phyloP scores from a whole-genome alignment of 257 asterid genomes.

The Euphrasia confusa region DNA sequence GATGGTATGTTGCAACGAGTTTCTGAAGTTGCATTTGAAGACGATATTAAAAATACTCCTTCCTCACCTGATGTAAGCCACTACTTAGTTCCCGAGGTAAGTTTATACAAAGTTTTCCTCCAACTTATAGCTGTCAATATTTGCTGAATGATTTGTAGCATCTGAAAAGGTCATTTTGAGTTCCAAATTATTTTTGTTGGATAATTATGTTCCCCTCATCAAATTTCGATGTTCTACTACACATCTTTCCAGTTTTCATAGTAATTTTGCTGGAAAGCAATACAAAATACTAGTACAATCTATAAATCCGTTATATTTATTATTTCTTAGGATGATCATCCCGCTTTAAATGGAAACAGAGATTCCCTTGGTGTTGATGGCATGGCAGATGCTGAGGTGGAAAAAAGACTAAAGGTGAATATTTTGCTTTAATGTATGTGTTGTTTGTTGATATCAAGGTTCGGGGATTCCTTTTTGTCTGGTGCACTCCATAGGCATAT shows the following conservation, averaged over 20 bases:
- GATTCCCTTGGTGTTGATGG: conserved; percentile 76
- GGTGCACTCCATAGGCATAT: conserved; percentile 1
- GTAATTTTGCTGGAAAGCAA: conserved; percentile 9
- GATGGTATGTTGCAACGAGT: conserved; percentile 73
- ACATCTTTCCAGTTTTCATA: conserved; percentile 17
- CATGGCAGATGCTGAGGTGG: conserved; percentile 82
- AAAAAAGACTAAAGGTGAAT: conserved; percentile 85
- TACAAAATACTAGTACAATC: background rate
- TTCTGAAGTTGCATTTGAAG: conserved; percentile 80
- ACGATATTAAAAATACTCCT: conserved; percentile 49
- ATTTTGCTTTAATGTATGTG: conserved; percentile 23
- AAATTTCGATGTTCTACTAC: conserved; percentile 6
- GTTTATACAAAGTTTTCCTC: conserved; percentile 23
- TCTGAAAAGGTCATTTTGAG: conserved; percentile 11
- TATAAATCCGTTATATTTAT: conserved; percentile 22
- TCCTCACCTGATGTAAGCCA: conserved; percentile 86
- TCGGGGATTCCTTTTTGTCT: conserved; percentile 11
- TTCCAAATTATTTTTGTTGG: conserved; percentile 5
- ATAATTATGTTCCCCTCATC: background rate
- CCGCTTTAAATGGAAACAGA: conserved; percentile 63
- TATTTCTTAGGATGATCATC: conserved; percentile 65
- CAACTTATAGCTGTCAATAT: conserved; percentile 14
- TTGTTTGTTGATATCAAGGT: conserved; percentile 15
- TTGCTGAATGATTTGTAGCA: background rate
- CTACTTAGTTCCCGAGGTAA: conserved; percentile 77